Base-by-base conservation (phyloP, 495 filamentous ascomycete genomes). In the Lasiosphaeria hispida region DNA sequence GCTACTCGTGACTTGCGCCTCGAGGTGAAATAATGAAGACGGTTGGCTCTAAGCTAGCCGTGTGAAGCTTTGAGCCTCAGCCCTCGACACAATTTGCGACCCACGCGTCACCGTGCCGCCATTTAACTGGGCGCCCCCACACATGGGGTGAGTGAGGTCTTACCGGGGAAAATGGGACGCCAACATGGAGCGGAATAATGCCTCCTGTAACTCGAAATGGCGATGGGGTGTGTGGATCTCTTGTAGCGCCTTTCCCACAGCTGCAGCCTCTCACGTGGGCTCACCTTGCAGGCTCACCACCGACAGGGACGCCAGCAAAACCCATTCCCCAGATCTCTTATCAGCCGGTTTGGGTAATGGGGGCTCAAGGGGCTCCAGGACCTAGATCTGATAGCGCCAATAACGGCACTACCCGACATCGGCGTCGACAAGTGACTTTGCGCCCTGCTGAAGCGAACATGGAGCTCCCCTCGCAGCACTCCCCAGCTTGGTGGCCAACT, bases 291-390 rank as follows among this genome's bases (percentile, higher is more conserved):
- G 11, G 18, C 43, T 30, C 23, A 14, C 7, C 23, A 19, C 37
- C 30, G 37, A 43, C 49, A 17, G 3, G 38, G n/a, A 43, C 52
- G 7, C 23, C 42, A 15, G 43, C 15, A 13, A 19, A 15, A 41
- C 15, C 33, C 41, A 7, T 30, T 42, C 4, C 15, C n/a, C 37
- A 30, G 23, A 45, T 45, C 37, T 58, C 64, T 71, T 71, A 71
- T 71, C 69, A 65, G 62, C 17, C 50, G 58, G 42, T 66, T 67
- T 70, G 69, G 63, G 58, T 69, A 72, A 70, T 69, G 53, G 23
- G 23, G 23, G 23, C 23, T 30, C 5, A 2, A 18, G 14, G 39
- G 39, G 51, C 49, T 18, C 56, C 54, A 56, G 53, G 41, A 52
- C 47, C 23, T 30, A 5, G 23, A 30, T 36, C 13, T 57, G n/a